phyloP scores from a whole-genome alignment of 306 rosid genomes.

The Dalbergia cultrata region DNA sequence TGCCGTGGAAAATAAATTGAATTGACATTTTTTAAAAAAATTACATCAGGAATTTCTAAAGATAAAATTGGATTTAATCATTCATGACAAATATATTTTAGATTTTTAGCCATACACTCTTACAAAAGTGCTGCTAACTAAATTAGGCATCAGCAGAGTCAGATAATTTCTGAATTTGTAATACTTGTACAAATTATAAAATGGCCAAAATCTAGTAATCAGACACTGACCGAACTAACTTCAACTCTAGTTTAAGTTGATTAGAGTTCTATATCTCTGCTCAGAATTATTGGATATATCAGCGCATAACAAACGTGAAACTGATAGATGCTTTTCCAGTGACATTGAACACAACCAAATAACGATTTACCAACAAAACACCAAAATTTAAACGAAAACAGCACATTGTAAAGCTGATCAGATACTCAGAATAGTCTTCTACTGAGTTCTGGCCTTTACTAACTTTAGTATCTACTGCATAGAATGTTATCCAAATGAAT shows the following conservation, averaged over 20 bases:
- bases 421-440: conserved; percentile 10
- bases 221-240: conserved; percentile 19
- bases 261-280: neutral
- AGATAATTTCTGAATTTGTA: conserved; percentile 6
- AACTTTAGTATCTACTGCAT: neutral
- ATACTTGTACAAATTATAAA: neutral
- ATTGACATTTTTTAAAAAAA: neutral
- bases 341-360: neutral
- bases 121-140: neutral
- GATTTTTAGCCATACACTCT: neutral
- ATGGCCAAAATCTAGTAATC: neutral
- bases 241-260: neutral
- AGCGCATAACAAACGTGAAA: conserved; percentile 3
- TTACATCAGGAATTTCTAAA: neutral
- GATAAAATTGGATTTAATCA: neutral
- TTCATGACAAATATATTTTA: conserved; percentile 1
- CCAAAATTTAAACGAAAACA: neutral
- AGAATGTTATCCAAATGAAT: neutral
- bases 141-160: conserved; percentile 4
- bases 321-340: neutral
- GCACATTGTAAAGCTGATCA: neutral
- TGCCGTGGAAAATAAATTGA: neutral
- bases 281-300: neutral
- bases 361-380: neutral
- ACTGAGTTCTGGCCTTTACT: neutral